Percentiles rank a stretch among this genome's conserved stretches.
Conservation (phyloP, 2,329 filamentous ascomycete species). For the Epichloe festucae region DNA sequence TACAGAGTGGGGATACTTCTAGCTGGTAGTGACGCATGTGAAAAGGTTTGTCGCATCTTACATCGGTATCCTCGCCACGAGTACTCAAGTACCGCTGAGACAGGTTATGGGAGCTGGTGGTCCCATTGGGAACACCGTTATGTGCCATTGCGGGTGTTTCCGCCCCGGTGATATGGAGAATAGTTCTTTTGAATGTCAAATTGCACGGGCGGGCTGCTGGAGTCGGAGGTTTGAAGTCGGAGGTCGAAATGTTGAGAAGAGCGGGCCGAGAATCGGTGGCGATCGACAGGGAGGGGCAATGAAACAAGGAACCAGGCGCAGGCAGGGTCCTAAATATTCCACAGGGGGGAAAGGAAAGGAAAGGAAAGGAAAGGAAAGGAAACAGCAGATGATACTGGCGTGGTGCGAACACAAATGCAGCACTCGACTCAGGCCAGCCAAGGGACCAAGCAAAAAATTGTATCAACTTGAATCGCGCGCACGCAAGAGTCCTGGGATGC, state of each 20-base stretch:
- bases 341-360: not conserved
- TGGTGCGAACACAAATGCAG: not conserved
- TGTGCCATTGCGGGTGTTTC: conserved; percentile 24
- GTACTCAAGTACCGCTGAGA: conserved; percentile 40
- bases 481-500: not conserved
- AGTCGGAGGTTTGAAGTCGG: not conserved
- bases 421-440: not conserved
- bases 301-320: not conserved
- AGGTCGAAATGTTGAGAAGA: conserved; percentile 1
- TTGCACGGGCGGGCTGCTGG: not conserved
- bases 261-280: conserved; percentile 3
- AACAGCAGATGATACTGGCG: not conserved
- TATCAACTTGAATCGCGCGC: not conserved
- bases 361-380: not conserved
- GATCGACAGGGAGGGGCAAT: not conserved
- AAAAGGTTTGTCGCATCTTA: conserved; percentile 16
- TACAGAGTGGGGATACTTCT: not conserved
- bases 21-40: not conserved
- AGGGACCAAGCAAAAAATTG: not conserved
- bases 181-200: too few species aligned
- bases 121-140: conserved; percentile 24
- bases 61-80: conserved; percentile 35
- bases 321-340: not conserved
- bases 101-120: conserved; percentile 24
- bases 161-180: too few species aligned